These are phyloP conservation scores for Nephelium lappaceum DNA, from an alignment of 345 rosid genomes.

Conservation along the genomic window DNA sequence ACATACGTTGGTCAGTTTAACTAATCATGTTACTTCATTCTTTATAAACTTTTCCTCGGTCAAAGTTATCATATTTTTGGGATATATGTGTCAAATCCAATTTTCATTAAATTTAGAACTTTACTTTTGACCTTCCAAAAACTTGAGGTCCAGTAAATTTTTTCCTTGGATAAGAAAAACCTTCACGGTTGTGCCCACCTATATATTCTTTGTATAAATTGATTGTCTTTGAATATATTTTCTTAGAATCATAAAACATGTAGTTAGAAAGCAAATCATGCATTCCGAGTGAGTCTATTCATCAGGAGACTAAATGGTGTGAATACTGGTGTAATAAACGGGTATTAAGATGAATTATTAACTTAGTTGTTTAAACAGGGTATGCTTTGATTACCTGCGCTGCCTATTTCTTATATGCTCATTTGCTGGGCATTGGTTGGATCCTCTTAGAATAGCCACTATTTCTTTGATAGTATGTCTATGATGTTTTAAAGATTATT, in stretches of 20 bases:
- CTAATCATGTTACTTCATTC: background rate
- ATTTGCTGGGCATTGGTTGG: background rate
- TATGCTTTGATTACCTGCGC: background rate
- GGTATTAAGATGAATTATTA: slow-evolving; percentile 7
- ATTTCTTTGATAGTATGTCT: background rate
- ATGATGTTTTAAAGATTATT: background rate
- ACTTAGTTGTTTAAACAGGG: background rate
- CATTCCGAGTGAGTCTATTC: background rate
- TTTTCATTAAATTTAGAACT: background rate
- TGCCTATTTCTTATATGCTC: background rate
- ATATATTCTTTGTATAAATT: background rate
- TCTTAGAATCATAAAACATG: slow-evolving; percentile 8
- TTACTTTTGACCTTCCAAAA: background rate
- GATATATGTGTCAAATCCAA: background rate
- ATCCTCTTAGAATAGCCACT: background rate
- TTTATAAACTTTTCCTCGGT: too few relatives aligned
- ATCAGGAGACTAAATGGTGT: background rate
- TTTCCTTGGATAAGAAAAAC: background rate
- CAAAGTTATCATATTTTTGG: background rate
- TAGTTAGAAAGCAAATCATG: background rate
- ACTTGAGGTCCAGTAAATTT: background rate
- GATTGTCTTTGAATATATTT: background rate
- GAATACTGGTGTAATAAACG: background rate
- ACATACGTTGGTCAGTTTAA: background rate
- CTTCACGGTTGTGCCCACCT: background rate